phyloP scores from a whole-genome alignment of 768 basidiomycete genomes.

The Pleurotus salmoneostramineus region DNA sequence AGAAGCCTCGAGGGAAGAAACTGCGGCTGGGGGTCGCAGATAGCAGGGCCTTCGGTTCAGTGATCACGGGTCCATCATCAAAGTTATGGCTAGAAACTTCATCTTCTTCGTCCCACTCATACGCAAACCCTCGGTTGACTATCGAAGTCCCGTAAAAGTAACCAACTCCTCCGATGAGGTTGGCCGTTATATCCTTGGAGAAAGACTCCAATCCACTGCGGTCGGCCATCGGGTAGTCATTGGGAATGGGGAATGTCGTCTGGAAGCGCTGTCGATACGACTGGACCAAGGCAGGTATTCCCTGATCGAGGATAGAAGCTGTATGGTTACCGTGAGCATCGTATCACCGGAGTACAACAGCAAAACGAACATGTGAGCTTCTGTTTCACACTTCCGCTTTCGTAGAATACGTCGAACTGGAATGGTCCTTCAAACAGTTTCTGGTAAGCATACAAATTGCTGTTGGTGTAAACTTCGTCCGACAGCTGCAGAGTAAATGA shows the following conservation, averaged over 20 bases:
- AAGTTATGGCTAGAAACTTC: slow-evolving; percentile 26
- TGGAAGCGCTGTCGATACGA: slow-evolving; percentile 68
- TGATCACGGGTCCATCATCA: slow-evolving; percentile 55
- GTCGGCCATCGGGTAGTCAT: slow-evolving; percentile 45
- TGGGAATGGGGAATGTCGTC: slow-evolving; percentile 62
- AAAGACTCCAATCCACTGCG: slow-evolving; percentile 57
- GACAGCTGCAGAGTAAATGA: slow-evolving; percentile 75
- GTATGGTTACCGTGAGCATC: background rate
- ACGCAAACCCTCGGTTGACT: slow-evolving; percentile 78
- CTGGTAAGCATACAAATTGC: slow-evolving; percentile 86
- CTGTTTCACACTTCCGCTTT: slow-evolving; percentile 65
- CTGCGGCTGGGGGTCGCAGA: slow-evolving; percentile 95
- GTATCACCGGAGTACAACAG: background rate
- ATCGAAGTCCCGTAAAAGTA: slow-evolving; percentile 94
- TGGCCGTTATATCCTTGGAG: slow-evolving; percentile 87
- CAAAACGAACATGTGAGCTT: slow-evolving; percentile 56
- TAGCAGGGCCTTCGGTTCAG: slow-evolving; percentile 71
- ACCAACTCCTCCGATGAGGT: slow-evolving; percentile 88
- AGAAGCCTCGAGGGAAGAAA: slow-evolving; percentile 97
- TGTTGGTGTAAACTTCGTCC: slow-evolving; percentile 65
- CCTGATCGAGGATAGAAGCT: slow-evolving; percentile 67
- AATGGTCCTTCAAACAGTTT: slow-evolving; percentile 83
- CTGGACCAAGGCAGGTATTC: slow-evolving; percentile 60
- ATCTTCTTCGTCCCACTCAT: slow-evolving; percentile 85
- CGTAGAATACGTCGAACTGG: slow-evolving; percentile 87